These are phyloP conservation scores for Kwoniella sp. DNA, from an alignment of 768 basidiomycete genomes.

Conservation along the genomic window DNA sequence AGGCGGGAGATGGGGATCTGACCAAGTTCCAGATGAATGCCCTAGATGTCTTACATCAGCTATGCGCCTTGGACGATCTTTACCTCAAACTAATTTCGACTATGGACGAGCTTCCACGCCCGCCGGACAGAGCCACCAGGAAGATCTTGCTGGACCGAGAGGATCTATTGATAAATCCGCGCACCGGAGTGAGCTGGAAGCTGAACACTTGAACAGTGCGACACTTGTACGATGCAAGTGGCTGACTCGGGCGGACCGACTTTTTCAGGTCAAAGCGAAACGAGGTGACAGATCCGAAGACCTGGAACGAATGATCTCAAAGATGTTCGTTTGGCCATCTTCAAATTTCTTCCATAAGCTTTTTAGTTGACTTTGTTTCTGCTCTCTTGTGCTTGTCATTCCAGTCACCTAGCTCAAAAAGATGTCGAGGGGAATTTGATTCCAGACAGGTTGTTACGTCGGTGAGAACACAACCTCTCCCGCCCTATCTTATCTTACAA, in stretches of 20 bases:
- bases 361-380: not conserved
- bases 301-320: constrained; percentile 1
- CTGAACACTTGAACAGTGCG: no score
- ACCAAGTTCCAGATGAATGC: not conserved
- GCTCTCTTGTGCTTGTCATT: no score
- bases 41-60: constrained; percentile 5
- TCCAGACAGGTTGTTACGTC: not conserved
- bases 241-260: not conserved
- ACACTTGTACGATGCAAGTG: no score
- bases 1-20: not conserved
- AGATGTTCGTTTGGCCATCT: not conserved
- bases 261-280: constrained; percentile 5
- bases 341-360: not conserved
- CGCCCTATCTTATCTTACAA: no score
- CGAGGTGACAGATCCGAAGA: not conserved
- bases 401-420: not conserved
- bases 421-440: not conserved
- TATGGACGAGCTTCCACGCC: constrained; percentile 3
- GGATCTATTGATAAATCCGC: constrained; percentile 4
- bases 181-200: constrained; percentile 5
- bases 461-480: not conserved
- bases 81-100: constrained; percentile 2
- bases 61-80: constrained; percentile 10
- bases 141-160: not conserved
- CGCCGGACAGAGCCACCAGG: constrained; percentile 3